Evolutionary conservation across 106 monocot species (phyloP), one percentile per base, ranked within the genome.

Genomic region (Phalaenopsis aphrodite): DNA sequence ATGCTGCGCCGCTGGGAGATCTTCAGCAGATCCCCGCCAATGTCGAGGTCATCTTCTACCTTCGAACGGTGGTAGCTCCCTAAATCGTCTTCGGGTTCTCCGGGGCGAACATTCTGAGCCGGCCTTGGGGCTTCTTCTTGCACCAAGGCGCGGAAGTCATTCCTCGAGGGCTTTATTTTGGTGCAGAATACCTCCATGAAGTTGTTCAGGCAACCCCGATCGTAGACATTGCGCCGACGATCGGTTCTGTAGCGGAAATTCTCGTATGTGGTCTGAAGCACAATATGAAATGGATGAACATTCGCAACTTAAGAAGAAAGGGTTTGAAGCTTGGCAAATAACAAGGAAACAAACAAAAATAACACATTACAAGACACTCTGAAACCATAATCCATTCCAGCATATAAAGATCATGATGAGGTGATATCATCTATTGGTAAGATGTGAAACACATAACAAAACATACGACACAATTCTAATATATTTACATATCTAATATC

Each of bases 11-110:
- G 86, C 41, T 84, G 84, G 6, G 95, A 95, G 46, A 95, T 87
- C 78, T 95, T 89, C 80, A 93, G 78, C 23, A 95, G 83, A 75
- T 95, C 91, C 14, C 89, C 88, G 23, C 95, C 95, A 18, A 95
- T 86, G 47, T 95, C 95, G n/a, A 93, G 87, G 77, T 95, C 95
- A 78, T 95, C 93, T 79, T 95, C 95, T 19, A 95, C 95, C 82
- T 95, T 95, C 14, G 87, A 86, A 52, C 95, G 87, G 42, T 89
- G 89, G 12, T 85, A 86, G 18, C 86, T 86, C 14, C 75, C 56
- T 18, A 84, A 76, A 19, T 89, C 86, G 3, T 89, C 85, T 79
- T 93, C 95, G 2, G 72, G 42, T 73, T 79, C 87, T 24, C 18
- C 23, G 18, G 24, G 11, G 24, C 46, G 80, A 57, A 8, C 77